Base-by-base conservation (phyloP, 345 rosid genomes). In the Camelina hispida region DNA sequence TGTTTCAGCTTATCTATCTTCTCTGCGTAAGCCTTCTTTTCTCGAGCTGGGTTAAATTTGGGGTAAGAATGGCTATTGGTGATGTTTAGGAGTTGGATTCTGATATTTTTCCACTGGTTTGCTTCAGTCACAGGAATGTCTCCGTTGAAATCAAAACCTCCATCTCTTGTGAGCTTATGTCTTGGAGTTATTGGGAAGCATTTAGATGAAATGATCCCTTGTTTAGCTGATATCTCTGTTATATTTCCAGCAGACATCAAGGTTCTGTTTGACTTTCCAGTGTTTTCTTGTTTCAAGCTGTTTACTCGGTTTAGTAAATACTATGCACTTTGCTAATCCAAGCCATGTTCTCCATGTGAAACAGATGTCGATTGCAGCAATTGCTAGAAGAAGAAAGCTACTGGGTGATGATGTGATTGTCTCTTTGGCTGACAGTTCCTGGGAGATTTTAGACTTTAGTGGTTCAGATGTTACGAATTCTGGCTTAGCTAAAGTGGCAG, bases 401-500 rank as follows among this genome's bases (percentile, higher is more conserved):
- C 79, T 94, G 14, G 82, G 78, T 55, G 90, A 94, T 62, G 83
- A 79, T 73, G 85, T 84, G 58, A 71, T 94, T 52, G 7, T 82
- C 55, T 68, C 93, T 43, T 80, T 91, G 72, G 96, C 91, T 63
- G 97, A 94, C 76, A 74, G 83, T 74, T 89, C 95, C 16, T 88
- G 97, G 97, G 89, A 91, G 80, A 73, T 84, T 78, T 83, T 94
- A 78, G 98, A 90, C 68, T 46, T 94, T 79, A 85, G 96, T 48
- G 87, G 95, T 53, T 91, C 98, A 20, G 84, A 88, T 68, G 85
- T 94, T 54, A 69, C 95, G 5, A 84, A 91, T 81, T 72, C 84
- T 55, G 95, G 95, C 59, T 68, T 94, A 61, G 81, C 70, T 15
- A 80, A 82, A 78, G 82, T 90, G 55, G 87, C 95, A 2, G 79